Evolutionary conservation across 2,329 filamentous ascomycete genomes (phyloP).

Genomic region (Samsoniella hepiali): DNA sequence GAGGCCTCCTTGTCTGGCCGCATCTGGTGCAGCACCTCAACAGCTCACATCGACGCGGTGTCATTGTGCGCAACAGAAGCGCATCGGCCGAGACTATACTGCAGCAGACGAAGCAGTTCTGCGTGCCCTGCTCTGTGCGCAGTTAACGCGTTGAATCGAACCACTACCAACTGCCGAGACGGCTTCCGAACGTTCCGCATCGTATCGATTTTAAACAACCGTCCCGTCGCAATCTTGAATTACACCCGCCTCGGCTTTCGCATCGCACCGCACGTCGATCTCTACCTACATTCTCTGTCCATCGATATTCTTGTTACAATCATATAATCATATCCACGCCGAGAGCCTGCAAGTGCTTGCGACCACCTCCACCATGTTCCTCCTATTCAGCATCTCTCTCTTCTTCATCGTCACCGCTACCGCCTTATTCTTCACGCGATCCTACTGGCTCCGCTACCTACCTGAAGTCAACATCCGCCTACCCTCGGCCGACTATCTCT

Average conservation of each 20-base stretch:
- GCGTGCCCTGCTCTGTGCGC: not conserved
- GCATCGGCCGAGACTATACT: not conserved
- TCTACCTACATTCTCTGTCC: not conserved
- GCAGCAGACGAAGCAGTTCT: not conserved
- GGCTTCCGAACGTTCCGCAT: slow-evolving; percentile 8
- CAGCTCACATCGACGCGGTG: slow-evolving; percentile 3
- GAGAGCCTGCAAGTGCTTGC: not conserved
- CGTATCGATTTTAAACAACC: not conserved
- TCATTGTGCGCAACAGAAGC: not conserved
- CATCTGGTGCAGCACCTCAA: not conserved
- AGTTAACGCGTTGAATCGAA: not conserved
- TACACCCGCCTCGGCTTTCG: not conserved
- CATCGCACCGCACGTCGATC: not conserved
- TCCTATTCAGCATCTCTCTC: slow-evolving; percentile 76
- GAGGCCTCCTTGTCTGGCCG: slow-evolving; percentile 3
- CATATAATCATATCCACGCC: not conserved
- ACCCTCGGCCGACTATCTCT: slow-evolving; percentile 60
- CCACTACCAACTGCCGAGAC: not conserved
- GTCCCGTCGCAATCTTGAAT: not conserved
- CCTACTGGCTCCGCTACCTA: slow-evolving; percentile 69
- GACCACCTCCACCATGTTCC: slow-evolving; percentile 60
- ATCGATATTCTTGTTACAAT: not conserved
- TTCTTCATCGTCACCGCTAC: slow-evolving; percentile 69
- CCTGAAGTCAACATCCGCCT: slow-evolving; percentile 50
- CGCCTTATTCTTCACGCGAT: slow-evolving; percentile 75